Percentiles rank a stretch among this genome's conserved stretches.
These are phyloP conservation scores for Fusarium lateritium DNA, from an alignment of 2,329 filamentous ascomycete species.

Conservation along the genomic window DNA sequence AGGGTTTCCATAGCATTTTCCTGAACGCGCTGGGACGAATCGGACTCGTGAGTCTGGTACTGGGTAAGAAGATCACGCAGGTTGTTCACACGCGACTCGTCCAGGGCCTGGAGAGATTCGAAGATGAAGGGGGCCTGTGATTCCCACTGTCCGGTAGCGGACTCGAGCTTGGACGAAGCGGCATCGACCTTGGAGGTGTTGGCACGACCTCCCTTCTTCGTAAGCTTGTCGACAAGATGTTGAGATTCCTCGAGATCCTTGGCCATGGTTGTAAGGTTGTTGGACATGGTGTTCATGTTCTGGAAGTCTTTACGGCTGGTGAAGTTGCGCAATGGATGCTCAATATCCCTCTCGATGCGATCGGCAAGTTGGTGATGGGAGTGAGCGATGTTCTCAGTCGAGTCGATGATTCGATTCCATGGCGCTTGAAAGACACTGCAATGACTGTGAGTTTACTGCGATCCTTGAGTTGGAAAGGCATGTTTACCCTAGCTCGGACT, in stretches of 20 bases:
- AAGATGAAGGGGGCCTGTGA: conserved; percentile 96
- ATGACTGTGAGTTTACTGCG: conserved; percentile 36
- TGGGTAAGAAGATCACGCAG: conserved; percentile 93
- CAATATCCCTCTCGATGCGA: conserved; percentile 90
- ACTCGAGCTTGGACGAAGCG: conserved; percentile 80
- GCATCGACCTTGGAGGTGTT: conserved; percentile 83
- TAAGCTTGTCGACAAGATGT: conserved; percentile 87
- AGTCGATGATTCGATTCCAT: conserved; percentile 89
- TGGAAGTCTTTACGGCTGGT: conserved; percentile 81
- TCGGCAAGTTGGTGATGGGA: conserved; percentile 86
- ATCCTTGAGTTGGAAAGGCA: neutral
- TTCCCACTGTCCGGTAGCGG: conserved; percentile 89
- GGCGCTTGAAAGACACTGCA: conserved; percentile 87
- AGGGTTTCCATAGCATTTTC: conserved; percentile 84
- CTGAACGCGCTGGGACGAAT: conserved; percentile 84
- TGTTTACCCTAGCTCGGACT: conserved; percentile 88
- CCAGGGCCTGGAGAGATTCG: conserved; percentile 90
- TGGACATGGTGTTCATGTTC: conserved; percentile 84
- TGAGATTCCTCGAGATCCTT: conserved; percentile 88
- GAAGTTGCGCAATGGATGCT: conserved; percentile 85
- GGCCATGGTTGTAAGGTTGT: conserved; percentile 84
- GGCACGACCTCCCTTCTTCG: conserved; percentile 82
- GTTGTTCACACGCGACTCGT: conserved; percentile 91
- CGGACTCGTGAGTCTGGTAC: conserved; percentile 91
- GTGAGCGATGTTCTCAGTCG: conserved; percentile 84